A percentile compares a stretch with the other conserved stretches of the same genome.
These are phyloP conservation scores for Cercophora samala DNA, from an alignment of 495 filamentous ascomycete genomes.

Conservation along the genomic window DNA sequence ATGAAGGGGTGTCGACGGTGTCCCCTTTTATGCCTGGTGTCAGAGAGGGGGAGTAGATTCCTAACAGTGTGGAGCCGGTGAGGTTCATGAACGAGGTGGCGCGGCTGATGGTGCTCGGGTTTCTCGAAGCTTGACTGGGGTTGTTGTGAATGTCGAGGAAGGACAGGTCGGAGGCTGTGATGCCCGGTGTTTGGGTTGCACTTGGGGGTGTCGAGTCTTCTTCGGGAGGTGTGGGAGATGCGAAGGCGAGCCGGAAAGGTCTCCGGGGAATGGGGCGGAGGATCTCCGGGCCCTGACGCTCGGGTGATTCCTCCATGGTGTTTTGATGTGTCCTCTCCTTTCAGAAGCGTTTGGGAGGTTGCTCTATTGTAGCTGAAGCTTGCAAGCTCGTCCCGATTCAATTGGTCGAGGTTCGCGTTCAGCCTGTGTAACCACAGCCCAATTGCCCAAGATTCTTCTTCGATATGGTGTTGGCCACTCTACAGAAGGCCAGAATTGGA, in stretches of 20 bases:
- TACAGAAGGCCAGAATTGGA: too few relatives aligned
- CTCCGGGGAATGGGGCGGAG: conserved; percentile 63
- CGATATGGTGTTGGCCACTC: background rate
- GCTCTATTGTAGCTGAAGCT: background rate
- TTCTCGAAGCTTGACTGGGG: background rate
- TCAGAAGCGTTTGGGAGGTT: background rate
- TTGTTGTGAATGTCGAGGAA: conserved; percentile 37
- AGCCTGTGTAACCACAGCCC: background rate
- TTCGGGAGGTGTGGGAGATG: conserved; percentile 50
- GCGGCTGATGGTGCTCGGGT: conserved; percentile 45
- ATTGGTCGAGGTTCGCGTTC: background rate
- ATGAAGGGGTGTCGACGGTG: conserved; percentile 49
- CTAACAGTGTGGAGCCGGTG: conserved; percentile 81
- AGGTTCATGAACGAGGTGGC: conserved; percentile 80
- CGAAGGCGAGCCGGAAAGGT: conserved; percentile 62
- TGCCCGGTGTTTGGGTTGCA: conserved; percentile 18
- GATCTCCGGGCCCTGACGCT: conserved; percentile 28
- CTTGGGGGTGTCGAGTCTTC: conserved; percentile 35
- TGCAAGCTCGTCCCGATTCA: background rate
- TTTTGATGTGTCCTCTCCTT: background rate
- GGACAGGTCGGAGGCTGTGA: conserved; percentile 35
- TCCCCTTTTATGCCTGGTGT: conserved; percentile 12
- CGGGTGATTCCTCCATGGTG: background rate
- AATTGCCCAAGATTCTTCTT: background rate
- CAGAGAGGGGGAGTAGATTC: conserved; percentile 70